Conservation (phyloP, 306 rosid species). For the Medicago lupulina region DNA sequence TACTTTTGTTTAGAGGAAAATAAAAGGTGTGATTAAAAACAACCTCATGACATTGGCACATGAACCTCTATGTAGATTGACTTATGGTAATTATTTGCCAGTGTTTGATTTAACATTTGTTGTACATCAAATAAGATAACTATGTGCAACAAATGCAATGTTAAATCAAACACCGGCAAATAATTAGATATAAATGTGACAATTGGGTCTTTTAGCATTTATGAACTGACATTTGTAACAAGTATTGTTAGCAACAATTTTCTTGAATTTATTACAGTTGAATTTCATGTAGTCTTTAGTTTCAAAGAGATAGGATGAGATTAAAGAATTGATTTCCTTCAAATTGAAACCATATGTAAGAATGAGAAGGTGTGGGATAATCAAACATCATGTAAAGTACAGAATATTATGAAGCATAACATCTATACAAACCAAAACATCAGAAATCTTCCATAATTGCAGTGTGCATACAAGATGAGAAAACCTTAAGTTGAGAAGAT, state of each 20-base stretch:
- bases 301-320: background rate
- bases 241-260: background rate
- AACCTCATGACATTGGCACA: no score
- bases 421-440: constrained; percentile 33
- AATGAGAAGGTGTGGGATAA: background rate
- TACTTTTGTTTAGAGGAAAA: no score
- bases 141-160: no score
- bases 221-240: no score
- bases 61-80: no score
- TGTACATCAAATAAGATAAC: no score
- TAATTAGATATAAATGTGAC: no score
- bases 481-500: background rate
- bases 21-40: no score
- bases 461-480: constrained; percentile 7
- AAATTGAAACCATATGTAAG: background rate
- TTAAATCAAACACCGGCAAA: no score
- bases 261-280: background rate
- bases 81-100: no score
- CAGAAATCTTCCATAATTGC: constrained; percentile 16
- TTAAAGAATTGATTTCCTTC: background rate
- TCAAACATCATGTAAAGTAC: constrained; percentile 3
- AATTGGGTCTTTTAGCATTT: no score
- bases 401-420: constrained; percentile 2
- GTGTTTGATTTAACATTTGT: no score
- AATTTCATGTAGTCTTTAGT: background rate